These are phyloP conservation scores for Ustilago hordei DNA, from an alignment of 1,284 basidiomycete species.

Conservation along the genomic window DNA sequence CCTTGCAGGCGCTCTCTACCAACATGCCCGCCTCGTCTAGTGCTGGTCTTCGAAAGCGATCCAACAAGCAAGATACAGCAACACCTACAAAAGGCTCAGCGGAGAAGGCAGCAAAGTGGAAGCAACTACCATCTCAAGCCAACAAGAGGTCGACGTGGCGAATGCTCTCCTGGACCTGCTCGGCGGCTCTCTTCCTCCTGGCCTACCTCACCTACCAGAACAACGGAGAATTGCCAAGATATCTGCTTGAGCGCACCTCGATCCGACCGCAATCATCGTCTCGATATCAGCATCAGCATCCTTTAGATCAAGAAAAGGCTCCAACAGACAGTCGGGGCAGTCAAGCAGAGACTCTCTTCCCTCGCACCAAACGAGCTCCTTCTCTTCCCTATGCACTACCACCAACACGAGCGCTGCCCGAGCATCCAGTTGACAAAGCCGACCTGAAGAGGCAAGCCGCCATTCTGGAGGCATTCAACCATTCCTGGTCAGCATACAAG, in stretches of 20 bases:
- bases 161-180: conserved; percentile 22
- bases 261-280: neutral
- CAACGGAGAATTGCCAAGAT: conserved; percentile 21
- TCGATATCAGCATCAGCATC: conserved; percentile 1
- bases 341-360: neutral
- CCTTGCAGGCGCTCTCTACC: neutral
- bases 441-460: conserved; percentile 51
- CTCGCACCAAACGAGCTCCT: conserved; percentile 15
- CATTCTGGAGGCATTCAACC: conserved; percentile 59
- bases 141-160: conserved; percentile 16
- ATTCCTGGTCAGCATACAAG: conserved; percentile 65
- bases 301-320: neutral
- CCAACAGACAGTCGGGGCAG: conserved; percentile 10
- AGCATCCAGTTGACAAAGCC: conserved; percentile 39
- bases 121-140: neutral
- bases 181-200: conserved; percentile 29
- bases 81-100: neutral
- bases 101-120: conserved; percentile 1
- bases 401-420: conserved; percentile 44
- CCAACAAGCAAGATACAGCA: neutral
- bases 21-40: conserved; percentile 6
- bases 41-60: conserved; percentile 21
- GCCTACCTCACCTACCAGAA: conserved; percentile 36
- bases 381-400: conserved; percentile 49
- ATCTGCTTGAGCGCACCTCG: conserved; percentile 8